These are phyloP conservation scores for Penicillium ochrochloron DNA, from an alignment of 495 filamentous ascomycete species.

Conservation along the genomic window DNA sequence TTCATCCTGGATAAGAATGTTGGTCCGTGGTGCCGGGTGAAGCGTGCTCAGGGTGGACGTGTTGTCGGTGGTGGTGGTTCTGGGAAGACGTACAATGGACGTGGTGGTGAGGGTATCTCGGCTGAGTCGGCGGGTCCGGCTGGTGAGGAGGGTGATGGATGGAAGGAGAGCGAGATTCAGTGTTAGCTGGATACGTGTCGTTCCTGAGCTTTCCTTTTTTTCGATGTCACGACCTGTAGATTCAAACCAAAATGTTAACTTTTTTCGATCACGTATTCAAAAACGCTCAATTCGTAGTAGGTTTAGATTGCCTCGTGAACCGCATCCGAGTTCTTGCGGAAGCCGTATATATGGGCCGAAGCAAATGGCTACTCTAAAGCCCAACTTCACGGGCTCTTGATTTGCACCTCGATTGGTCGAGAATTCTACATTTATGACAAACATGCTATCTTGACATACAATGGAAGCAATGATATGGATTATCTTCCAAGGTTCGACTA, in stretches of 20 bases:
- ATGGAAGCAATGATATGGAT: constrained; percentile 19
- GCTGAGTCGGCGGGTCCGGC: constrained; percentile 44
- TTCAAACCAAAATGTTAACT: not conserved
- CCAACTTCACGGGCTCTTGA: not conserved
- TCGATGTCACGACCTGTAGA: constrained; percentile 13
- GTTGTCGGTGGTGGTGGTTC: constrained; percentile 57
- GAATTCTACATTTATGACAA: not conserved
- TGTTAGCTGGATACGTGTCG: constrained; percentile 22
- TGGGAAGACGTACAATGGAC: constrained; percentile 36
- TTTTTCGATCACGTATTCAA: no score
- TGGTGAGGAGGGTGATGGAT: constrained; percentile 47
- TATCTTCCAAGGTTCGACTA: constrained; percentile 22
- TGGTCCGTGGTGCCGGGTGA: constrained; percentile 89
- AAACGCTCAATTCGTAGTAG: no score
- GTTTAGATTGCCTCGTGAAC: no score
- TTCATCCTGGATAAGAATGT: constrained; percentile 90
- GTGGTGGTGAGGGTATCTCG: constrained; percentile 49
- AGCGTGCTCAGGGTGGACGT: constrained; percentile 82
- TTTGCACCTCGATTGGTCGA: not conserved
- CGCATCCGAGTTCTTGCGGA: no score
- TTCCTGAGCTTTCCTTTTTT: not conserved
- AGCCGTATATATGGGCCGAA: no score
- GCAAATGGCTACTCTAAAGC: no score
- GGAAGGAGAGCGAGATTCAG: constrained; percentile 59
- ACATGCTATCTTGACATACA: not conserved